Evolutionary conservation across 1,139 yeast species (phyloP).

Genomic region (Taphrina wiesneri): DNA sequence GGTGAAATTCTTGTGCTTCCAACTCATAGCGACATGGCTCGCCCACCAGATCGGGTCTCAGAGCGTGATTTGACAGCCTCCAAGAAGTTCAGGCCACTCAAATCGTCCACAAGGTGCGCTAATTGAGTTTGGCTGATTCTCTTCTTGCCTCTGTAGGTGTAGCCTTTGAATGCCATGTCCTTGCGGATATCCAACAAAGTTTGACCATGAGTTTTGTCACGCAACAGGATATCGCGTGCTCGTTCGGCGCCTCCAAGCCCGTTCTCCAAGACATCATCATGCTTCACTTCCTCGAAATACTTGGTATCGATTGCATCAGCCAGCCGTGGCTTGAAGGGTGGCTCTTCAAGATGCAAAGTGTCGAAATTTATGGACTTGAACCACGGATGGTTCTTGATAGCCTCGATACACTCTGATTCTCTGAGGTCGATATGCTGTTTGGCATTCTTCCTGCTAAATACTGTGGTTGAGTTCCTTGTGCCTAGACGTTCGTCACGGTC

Average conservation of each 20-base stretch:
- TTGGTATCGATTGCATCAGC: slow-evolving; percentile 85
- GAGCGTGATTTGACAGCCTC: neutral
- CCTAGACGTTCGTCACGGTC: slow-evolving; percentile 73
- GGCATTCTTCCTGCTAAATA: neutral
- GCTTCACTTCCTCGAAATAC: slow-evolving; percentile 61
- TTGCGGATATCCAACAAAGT: slow-evolving; percentile 27
- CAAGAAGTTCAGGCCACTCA: neutral
- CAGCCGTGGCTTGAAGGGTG: slow-evolving; percentile 78
- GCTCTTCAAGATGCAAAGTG: slow-evolving; percentile 67
- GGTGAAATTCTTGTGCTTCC: neutral
- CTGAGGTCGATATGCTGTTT: neutral
- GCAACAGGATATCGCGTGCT: slow-evolving; percentile 33
- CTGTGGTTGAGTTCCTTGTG: neutral
- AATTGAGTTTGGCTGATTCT: neutral
- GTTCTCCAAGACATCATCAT: slow-evolving; percentile 27
- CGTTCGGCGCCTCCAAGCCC: neutral
- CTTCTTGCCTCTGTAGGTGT: slow-evolving; percentile 23
- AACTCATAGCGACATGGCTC: slow-evolving; percentile 24
- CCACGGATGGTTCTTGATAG: slow-evolving; percentile 67
- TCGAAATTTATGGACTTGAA: slow-evolving; percentile 68
- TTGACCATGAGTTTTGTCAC: slow-evolving; percentile 29
- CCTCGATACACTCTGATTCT: slow-evolving; percentile 50
- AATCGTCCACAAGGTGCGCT: neutral
- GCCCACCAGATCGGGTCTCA: neutral
- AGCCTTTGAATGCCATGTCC: slow-evolving; percentile 35